Percentiles rank a stretch among this genome's conserved stretches.
These are phyloP conservation scores for Trichoderma guizhouense DNA, from an alignment of 2,329 filamentous ascomycete species.

Conservation along the genomic window DNA sequence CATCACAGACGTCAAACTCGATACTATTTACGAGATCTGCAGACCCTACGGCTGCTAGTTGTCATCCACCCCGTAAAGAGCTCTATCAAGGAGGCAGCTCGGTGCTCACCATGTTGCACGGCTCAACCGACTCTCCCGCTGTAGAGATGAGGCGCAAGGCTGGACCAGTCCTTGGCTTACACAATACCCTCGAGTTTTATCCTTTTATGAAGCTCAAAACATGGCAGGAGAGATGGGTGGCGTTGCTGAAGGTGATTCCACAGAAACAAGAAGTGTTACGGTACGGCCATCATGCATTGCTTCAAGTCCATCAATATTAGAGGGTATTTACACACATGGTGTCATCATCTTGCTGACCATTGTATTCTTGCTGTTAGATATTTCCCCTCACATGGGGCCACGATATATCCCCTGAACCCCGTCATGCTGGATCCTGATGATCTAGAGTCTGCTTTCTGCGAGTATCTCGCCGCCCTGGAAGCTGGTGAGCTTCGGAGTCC, in stretches of 20 bases:
- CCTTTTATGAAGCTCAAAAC: constrained; percentile 16
- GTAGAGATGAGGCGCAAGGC: constrained; percentile 13
- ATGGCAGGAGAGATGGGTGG: constrained; percentile 2
- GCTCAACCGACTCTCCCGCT: background rate
- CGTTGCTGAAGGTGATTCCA: background rate
- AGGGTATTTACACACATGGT: background rate
- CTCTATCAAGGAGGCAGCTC: constrained; percentile 11
- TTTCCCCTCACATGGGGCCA: constrained; percentile 3
- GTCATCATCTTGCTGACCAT: background rate
- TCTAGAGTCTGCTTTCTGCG: constrained; percentile 2
- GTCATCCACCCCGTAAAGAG: background rate
- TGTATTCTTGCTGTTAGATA: background rate
- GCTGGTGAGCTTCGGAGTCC: constrained; percentile 4
- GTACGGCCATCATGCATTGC: background rate
- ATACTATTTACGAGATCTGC: background rate
- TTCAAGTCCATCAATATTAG: background rate
- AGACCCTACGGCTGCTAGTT: background rate
- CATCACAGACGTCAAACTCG: background rate
- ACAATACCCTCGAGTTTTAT: constrained; percentile 13
- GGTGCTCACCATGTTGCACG: constrained; percentile 1
- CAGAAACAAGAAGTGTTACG: constrained; percentile 5
- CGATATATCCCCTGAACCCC: constrained; percentile 2
- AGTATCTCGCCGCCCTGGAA: constrained; percentile 2
- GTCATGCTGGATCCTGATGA: constrained; percentile 1
- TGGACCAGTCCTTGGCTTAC: constrained; percentile 5